Conservation (phyloP, 2,329 filamentous ascomycete species). For the Rhynchosporium secalis region DNA sequence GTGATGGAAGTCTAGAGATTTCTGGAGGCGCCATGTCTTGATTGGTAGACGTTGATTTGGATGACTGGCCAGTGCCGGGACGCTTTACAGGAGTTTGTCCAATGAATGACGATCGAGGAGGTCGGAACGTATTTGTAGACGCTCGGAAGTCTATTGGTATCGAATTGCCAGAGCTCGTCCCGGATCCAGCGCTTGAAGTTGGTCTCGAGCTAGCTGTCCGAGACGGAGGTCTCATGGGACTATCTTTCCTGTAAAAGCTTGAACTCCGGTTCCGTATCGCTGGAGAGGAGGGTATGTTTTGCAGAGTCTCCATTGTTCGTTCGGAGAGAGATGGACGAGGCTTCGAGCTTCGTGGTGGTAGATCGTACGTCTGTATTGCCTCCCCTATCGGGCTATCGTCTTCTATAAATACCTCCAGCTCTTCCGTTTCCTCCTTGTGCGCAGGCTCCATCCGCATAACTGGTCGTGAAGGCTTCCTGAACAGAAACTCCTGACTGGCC, state of each 20-base stretch:
- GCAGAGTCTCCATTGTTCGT: slow-evolving; percentile 80
- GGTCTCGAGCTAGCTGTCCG: slow-evolving; percentile 53
- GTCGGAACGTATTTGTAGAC: slow-evolving; percentile 47
- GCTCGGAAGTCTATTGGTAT: slow-evolving; percentile 45
- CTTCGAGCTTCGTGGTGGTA: slow-evolving; percentile 22
- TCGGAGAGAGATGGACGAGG: slow-evolving; percentile 68
- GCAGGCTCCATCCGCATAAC: slow-evolving; percentile 18
- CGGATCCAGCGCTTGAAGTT: slow-evolving; percentile 54
- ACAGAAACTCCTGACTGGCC: slow-evolving; percentile 29
- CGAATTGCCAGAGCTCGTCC: slow-evolving; percentile 45
- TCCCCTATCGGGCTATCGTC: slow-evolving; percentile 22
- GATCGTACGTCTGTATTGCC: slow-evolving; percentile 17
- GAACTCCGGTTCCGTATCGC: slow-evolving; percentile 65
- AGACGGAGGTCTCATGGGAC: slow-evolving; percentile 52
- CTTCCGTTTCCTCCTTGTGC: slow-evolving; percentile 9
- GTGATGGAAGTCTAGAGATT: slow-evolving; percentile 17
- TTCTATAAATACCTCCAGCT: slow-evolving; percentile 19
- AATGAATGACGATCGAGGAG: slow-evolving; percentile 45
- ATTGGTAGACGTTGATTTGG: slow-evolving; percentile 41
- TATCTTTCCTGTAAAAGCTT: slow-evolving; percentile 70
- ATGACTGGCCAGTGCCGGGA: slow-evolving; percentile 40
- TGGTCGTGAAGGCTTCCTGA: slow-evolving; percentile 28
- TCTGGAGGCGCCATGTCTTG: slow-evolving; percentile 25
- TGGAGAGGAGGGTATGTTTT: slow-evolving; percentile 77
- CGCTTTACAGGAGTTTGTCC: slow-evolving; percentile 47